A percentile compares a stretch with the other conserved stretches of the same genome.
Conservation (phyloP, 768 basidiomycete genomes). For the Phanerochaete sordida region DNA sequence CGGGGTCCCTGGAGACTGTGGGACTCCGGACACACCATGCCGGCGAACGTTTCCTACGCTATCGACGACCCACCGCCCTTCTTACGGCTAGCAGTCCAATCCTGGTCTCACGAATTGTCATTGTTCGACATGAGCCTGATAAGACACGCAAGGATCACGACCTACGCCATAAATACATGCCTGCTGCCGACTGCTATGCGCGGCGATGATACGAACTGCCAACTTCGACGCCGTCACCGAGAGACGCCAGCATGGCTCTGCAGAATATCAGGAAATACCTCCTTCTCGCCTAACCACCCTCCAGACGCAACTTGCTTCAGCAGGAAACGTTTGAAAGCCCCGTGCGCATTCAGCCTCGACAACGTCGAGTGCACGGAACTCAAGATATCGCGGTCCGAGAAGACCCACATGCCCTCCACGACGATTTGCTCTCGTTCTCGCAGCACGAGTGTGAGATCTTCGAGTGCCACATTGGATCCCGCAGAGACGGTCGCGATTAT, state of each 20-base stretch:
- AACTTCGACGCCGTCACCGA: too few species aligned
- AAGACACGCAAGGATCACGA: too few species aligned
- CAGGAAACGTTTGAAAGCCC: neutral
- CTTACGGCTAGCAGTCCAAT: too few species aligned
- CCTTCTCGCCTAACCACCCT: neutral
- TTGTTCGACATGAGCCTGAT: too few species aligned
- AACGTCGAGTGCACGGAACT: neutral
- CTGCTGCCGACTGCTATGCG: too few species aligned
- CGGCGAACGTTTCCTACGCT: too few species aligned
- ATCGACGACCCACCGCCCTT: too few species aligned
- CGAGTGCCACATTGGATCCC: neutral
- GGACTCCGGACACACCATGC: neutral
- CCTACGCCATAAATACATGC: too few species aligned
- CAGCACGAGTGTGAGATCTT: neutral
- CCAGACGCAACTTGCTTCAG: neutral
- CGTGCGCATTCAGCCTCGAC: neutral
- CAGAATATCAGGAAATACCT: neutral
- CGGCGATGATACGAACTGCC: too few species aligned
- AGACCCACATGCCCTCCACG: neutral
- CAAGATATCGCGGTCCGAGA: neutral
- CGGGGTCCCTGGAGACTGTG: neutral
- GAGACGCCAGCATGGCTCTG: too few species aligned
- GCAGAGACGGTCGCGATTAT: neutral
- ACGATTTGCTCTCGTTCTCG: neutral
- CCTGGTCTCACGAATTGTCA: too few species aligned